Conservation (phyloP, 2,329 filamentous ascomycete species). For the Malbranchea cinnamomea region DNA sequence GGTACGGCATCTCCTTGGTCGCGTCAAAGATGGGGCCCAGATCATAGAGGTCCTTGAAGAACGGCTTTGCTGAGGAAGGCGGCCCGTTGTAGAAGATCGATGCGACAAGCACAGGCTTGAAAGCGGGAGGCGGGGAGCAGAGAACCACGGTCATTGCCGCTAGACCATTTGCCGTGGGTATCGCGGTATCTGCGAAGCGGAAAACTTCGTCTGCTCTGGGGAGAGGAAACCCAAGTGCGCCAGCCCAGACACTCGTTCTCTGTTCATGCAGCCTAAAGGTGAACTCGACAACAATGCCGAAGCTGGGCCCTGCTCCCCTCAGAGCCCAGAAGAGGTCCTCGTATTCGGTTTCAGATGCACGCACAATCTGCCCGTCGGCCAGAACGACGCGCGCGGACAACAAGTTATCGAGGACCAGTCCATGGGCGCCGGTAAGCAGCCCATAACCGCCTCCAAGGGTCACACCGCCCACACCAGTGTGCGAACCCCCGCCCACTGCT, state of each 20-base stretch:
- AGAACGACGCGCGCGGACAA: too few species aligned
- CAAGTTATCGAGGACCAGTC: too few species aligned
- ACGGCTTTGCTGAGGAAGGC: background rate
- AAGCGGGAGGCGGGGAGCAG: background rate
- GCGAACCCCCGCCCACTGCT: too few species aligned
- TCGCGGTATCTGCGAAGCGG: background rate
- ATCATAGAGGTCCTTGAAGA: background rate
- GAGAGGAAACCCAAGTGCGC: background rate
- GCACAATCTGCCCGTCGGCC: too few species aligned
- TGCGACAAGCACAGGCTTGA: background rate
- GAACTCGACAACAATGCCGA: too few species aligned
- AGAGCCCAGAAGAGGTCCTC: too few species aligned
- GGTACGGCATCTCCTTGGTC: background rate
- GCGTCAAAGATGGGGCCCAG: background rate
- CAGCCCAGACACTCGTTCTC: background rate
- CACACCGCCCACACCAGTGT: too few species aligned
- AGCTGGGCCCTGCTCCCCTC: too few species aligned
- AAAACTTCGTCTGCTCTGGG: background rate
- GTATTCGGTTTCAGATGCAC: too few species aligned
- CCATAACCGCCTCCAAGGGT: too few species aligned
- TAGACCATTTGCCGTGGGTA: background rate
- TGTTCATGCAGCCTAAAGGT: too few species aligned
- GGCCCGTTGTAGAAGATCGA: conserved; percentile 1
- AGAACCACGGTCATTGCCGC: background rate
- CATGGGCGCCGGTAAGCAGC: too few species aligned